A percentile compares a stretch with the other conserved stretches of the same genome.
Evolutionary conservation across 768 basidiomycete genomes (phyloP).

Genomic region (Fomitopsis pulvina): DNA sequence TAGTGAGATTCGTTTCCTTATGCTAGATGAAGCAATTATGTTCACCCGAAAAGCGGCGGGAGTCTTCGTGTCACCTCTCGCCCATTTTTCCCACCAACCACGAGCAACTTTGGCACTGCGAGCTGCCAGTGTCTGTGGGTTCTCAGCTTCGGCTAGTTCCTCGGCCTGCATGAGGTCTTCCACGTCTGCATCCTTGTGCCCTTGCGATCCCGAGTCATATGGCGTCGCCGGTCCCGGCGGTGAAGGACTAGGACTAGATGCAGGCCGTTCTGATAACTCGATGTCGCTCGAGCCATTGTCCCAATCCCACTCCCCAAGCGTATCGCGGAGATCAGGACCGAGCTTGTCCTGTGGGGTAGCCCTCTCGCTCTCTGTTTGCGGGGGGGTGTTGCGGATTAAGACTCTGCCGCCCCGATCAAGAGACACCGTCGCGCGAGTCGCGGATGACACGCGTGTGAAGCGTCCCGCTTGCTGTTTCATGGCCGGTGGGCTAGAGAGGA

Average conservation of each 20-base stretch:
- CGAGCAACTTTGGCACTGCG: slow-evolving; percentile 30
- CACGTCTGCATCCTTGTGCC: background rate
- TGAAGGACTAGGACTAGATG: slow-evolving; percentile 25
- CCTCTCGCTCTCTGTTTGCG: slow-evolving; percentile 12
- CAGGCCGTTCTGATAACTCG: slow-evolving; percentile 30
- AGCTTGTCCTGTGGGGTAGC: slow-evolving; percentile 3
- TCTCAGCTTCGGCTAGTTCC: slow-evolving; percentile 15
- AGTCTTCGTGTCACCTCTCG: slow-evolving; percentile 20
- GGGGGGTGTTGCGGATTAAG: slow-evolving; percentile 26
- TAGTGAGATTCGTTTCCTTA: background rate
- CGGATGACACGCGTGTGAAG: slow-evolving; percentile 9
- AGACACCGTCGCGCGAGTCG: background rate
- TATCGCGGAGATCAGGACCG: slow-evolving; percentile 38
- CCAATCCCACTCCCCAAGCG: slow-evolving; percentile 36
- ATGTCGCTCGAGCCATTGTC: slow-evolving; percentile 41
- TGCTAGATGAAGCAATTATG: background rate
- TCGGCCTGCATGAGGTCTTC: slow-evolving; percentile 23
- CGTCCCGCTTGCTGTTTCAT: slow-evolving; percentile 1
- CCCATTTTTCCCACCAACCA: slow-evolving; percentile 51
- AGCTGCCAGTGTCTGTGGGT: slow-evolving; percentile 20
- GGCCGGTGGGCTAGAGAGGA: slow-evolving; percentile 41
- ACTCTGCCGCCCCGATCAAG: slow-evolving; percentile 3
- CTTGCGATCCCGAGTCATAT: slow-evolving; percentile 8
- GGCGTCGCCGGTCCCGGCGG: slow-evolving; percentile 26
- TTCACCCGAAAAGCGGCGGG: background rate